Evolutionary conservation across 2,329 filamentous ascomycete genomes (phyloP).

Genomic region (Phoma sp.): DNA sequence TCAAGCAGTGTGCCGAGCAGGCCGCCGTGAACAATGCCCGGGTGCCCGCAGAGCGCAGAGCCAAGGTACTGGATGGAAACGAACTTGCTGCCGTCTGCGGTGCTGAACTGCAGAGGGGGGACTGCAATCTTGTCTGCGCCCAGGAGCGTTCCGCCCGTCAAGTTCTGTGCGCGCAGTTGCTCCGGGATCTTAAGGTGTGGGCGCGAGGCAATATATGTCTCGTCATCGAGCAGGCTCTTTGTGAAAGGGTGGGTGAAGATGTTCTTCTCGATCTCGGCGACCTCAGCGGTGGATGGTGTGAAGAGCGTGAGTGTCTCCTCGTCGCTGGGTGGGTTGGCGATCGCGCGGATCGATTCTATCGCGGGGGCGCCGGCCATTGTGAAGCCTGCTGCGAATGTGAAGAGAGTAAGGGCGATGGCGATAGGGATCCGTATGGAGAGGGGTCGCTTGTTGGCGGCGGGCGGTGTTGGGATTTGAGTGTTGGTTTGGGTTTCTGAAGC

Average conservation of each 20-base stretch:
- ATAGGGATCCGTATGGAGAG: slow-evolving; percentile 51
- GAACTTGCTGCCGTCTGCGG: slow-evolving; percentile 58
- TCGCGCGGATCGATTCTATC: slow-evolving; percentile 56
- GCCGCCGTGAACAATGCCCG: slow-evolving; percentile 89
- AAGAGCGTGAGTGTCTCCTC: slow-evolving; percentile 76
- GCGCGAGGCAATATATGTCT: slow-evolving; percentile 75
- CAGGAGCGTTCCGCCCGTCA: slow-evolving; percentile 81
- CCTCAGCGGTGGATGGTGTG: slow-evolving; percentile 60
- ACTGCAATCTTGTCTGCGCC: slow-evolving; percentile 80
- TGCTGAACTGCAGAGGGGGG: slow-evolving; percentile 77
- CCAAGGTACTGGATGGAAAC: slow-evolving; percentile 81
- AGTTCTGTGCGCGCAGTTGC: slow-evolving; percentile 72
- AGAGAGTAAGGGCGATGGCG: slow-evolving; percentile 56
- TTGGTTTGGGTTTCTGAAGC: slow-evolving; percentile 22
- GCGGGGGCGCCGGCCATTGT: slow-evolving; percentile 64
- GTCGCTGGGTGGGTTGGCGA: slow-evolving; percentile 68
- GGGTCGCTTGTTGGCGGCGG: slow-evolving; percentile 24
- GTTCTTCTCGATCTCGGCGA: slow-evolving; percentile 70
- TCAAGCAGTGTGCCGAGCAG: slow-evolving; percentile 91
- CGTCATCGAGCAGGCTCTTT: slow-evolving; percentile 69
- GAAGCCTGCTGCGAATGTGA: slow-evolving; percentile 63
- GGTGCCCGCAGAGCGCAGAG: slow-evolving; percentile 82
- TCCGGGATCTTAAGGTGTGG: slow-evolving; percentile 87
- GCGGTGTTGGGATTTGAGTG: slow-evolving; percentile 17
- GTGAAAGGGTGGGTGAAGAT: slow-evolving; percentile 81